phyloP scores from a whole-genome alignment of 225 moss, liverwort and hornwort species.

The Pseudoscleropodium purum region DNA sequence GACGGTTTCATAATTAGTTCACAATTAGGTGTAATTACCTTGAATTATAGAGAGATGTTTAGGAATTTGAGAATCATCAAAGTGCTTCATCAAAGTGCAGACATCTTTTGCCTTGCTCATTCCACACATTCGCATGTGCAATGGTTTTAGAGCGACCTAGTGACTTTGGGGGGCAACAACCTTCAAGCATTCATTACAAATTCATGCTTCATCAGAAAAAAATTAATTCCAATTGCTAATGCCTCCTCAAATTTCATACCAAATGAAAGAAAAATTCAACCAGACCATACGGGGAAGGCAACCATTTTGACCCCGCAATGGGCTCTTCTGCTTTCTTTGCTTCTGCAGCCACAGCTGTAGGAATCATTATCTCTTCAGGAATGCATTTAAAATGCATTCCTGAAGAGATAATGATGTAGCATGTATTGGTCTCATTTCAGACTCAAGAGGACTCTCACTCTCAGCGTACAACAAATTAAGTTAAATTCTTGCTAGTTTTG shows the following conservation, averaged over 20 bases:
- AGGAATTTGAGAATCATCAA: neutral
- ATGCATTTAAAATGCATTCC: too few species aligned
- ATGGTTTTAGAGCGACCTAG: too few species aligned
- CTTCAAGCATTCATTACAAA: neutral
- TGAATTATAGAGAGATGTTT: accelerated
- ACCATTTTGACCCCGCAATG: too few species aligned
- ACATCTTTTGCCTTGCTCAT: too few species aligned
- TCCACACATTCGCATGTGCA: too few species aligned
- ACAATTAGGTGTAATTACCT: neutral
- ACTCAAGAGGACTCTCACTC: neutral
- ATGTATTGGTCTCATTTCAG: neutral
- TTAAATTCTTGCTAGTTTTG: neutral
- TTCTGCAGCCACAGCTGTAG: neutral
- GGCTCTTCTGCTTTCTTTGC: neutral
- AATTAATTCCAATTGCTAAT: too few species aligned
- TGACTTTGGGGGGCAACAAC: accelerated
- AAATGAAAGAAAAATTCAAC: too few species aligned
- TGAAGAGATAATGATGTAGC: too few species aligned
- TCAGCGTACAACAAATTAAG: too few species aligned
- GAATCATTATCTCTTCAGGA: neutral
- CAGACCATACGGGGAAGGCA: neutral
- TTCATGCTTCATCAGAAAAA: neutral
- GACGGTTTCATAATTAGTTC: neutral
- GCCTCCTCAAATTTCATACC: neutral
- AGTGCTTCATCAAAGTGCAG: neutral